Evolutionary conservation across 331 rosid genomes (phyloP), one percentile per base, ranked within the genome.

Genomic region (Dryas integrifolia): DNA sequence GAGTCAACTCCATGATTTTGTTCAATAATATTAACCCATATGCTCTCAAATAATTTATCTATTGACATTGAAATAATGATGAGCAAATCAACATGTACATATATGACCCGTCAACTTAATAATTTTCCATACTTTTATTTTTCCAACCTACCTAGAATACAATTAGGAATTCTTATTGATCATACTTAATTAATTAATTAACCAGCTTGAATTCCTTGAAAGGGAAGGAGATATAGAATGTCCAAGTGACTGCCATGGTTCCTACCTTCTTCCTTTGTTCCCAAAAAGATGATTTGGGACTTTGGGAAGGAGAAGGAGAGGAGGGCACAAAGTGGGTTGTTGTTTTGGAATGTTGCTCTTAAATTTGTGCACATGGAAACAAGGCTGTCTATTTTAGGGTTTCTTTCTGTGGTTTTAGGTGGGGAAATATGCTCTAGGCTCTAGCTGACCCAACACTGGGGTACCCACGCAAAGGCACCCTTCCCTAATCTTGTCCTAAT

Each of bases 291-390:
- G 83, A 67, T 80, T 70, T 69, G 48, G 55, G 66, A 38, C 9
- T 66, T 45, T 38, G 73, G 77, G 72, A 78, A 76, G 75, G 4
- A 78, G 72, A 39, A 59, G 74, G 35, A 12, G 58, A 39, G 18
- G 18, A 39, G 74, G 70, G 71, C 84, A 84, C 87, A 90, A 90
- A 84, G 86, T 86, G 76, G 91, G 88, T 83, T 86, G 92, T 85
- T 71, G 86, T 70, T 88, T 92, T 91, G 96, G 97, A 88, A 91
- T 84, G 92, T 89, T 90, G 94, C 92, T 86, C 83, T 87, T 93
- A 86, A 93, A 89, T 89, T 85, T 53, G 90, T 41, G 89, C 98
- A 94, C 98, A 94, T 94, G 98, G 97, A 89, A 94, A 94, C 96
- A 94, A 89, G 65, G 87, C 76, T 85, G 96, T 88, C 91, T 85